phyloP scores from a whole-genome alignment of 305 asterid species.

The Fraxinus latifolia region DNA sequence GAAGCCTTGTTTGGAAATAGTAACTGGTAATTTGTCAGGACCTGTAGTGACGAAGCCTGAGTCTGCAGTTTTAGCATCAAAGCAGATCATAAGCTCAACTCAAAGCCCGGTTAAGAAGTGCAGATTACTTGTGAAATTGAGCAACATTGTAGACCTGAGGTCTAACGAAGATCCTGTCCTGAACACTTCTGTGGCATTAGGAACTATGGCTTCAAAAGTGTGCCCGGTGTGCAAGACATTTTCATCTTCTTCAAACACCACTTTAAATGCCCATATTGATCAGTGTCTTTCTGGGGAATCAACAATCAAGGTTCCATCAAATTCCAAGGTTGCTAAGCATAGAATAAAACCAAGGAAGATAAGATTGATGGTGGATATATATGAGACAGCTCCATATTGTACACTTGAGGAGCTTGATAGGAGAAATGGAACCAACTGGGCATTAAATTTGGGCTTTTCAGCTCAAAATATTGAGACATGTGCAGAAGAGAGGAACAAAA shows the following conservation, averaged over 20 bases:
- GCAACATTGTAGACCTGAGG: slow-evolving; percentile 33
- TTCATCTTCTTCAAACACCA: slow-evolving; percentile 89
- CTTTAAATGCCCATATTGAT: slow-evolving; percentile 93
- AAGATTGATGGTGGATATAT: slow-evolving; percentile 72
- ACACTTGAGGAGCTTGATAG: slow-evolving; percentile 93
- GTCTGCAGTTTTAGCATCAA: slow-evolving; percentile 29
- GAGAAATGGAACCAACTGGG: slow-evolving; percentile 85
- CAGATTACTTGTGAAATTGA: slow-evolving; percentile 48
- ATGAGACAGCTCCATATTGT: slow-evolving; percentile 56
- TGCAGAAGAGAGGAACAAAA: slow-evolving; percentile 34
- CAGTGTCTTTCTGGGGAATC: slow-evolving; percentile 84
- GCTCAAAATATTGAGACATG: slow-evolving; percentile 40
- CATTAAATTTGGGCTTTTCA: slow-evolving; percentile 40
- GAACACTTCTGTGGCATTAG: slow-evolving; percentile 44
- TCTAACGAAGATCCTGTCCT: slow-evolving; percentile 36
- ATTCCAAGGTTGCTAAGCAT: slow-evolving; percentile 53
- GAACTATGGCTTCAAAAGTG: slow-evolving; percentile 78
- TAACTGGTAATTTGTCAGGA: slow-evolving; percentile 31
- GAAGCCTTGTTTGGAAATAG: slow-evolving; percentile 34
- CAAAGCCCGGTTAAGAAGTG: slow-evolving; percentile 56
- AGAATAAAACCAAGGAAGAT: slow-evolving; percentile 70
- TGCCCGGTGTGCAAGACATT: slow-evolving; percentile 96
- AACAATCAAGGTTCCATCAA: slow-evolving; percentile 39
- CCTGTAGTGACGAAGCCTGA: slow-evolving; percentile 26
- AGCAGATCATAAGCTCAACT: slow-evolving; percentile 29